phyloP scores from a whole-genome alignment of 1,284 basidiomycete species.

The Puccinia hordei region DNA sequence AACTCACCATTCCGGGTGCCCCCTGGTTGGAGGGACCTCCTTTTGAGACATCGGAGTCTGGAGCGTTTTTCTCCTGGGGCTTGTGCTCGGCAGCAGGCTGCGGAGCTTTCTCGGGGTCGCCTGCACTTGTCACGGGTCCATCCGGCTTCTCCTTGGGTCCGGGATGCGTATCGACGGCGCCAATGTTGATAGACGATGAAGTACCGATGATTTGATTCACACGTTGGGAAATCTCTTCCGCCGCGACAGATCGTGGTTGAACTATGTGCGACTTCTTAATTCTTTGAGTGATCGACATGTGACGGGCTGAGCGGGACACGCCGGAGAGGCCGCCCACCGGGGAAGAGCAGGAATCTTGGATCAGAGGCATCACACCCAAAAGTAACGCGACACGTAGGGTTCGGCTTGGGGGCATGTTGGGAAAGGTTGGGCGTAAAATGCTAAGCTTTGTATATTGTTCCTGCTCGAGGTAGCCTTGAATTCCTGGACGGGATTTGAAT shows the following conservation, averaged over 20 bases:
- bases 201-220: not conserved
- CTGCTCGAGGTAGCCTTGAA: not conserved
- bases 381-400: slow-evolving; percentile 5
- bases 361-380: slow-evolving; percentile 8
- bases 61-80: not conserved
- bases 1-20: not conserved
- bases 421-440: not conserved
- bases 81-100: not conserved
- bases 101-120: not conserved
- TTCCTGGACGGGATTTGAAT: not conserved
- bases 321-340: not conserved
- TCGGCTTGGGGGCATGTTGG: not conserved
- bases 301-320: not conserved
- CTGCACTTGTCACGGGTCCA: not conserved
- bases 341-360: not conserved
- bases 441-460: not conserved
- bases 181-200: not conserved
- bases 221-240: not conserved
- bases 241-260: not conserved
- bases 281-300: not conserved
- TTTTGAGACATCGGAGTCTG: not conserved
- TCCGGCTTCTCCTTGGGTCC: not conserved
- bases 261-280: not conserved
- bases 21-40: not conserved
- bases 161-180: not conserved